Base-by-base conservation (phyloP, 352 stramenopile genomes). In the Phytophthora vignae region DNA sequence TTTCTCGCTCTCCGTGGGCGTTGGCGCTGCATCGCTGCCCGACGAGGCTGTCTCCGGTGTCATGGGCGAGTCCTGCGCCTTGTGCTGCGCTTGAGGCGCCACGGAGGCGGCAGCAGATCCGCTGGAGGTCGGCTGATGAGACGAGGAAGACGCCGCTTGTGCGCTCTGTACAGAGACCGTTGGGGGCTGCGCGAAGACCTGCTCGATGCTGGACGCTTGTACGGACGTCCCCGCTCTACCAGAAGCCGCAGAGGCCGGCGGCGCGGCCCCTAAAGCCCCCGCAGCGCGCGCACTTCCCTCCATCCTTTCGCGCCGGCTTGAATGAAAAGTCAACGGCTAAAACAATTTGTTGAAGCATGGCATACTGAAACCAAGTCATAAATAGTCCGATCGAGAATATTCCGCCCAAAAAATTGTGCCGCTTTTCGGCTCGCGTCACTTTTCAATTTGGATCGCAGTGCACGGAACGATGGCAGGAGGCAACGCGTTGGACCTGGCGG, bases 401-500 rank as follows among this genome's bases (percentile, higher is more conserved):
- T 17, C 14, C 11, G 40, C 40, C 12, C 11, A n/a, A 17, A 9
- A 11, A 40, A 40, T 15, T 40, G 27, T 7, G 36, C 5, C 8
- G 48, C 29, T 12, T 61, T 44, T 56, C 27, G 15, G 15, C 15
- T 14, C 4, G 1, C 7, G 27, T 57, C 57, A 76, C 33, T 73
- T 66, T 44, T 52, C 3, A 40, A 61, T 48, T 71, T 31, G 46
- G 33, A 77, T 68, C 46, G 44, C 27, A 57, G 25, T 8, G 25
- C 14, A 48, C 15, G 49, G 70, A 48, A 85, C 78, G 72, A 74
- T 46, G 68, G 67, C 57, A 69, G 52, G 19, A 27, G 27, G 27
- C 27, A 69, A 71, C 31, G 55, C 75, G 53, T 44, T 53, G 15
- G 40, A 57, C 10, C 36, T 93, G 4, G 56, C 52, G 40, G 77